These are phyloP conservation scores for Lachancea quebecensis DNA, from an alignment of 805 yeast genomes.

Conservation along the genomic window DNA sequence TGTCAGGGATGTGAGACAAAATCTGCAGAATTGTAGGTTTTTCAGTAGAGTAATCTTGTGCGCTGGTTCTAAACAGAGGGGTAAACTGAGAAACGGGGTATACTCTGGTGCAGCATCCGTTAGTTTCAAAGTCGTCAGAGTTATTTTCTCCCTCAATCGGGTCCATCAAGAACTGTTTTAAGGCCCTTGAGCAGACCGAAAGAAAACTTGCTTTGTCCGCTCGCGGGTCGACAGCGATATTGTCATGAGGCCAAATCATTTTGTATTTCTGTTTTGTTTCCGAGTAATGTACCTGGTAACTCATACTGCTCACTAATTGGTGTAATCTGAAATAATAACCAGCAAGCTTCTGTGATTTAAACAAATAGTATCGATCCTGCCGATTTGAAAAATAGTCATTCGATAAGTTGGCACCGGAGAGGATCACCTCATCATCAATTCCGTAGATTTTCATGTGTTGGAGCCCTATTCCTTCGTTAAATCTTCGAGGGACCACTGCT, in stretches of 20 bases:
- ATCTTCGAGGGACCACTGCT: constrained; percentile 63
- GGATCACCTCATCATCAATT: constrained; percentile 79
- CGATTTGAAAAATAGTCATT: constrained; percentile 89
- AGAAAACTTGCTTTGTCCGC: constrained; percentile 45
- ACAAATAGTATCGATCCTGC: constrained; percentile 84
- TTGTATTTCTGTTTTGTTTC: constrained; percentile 42
- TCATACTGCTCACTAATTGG: constrained; percentile 55
- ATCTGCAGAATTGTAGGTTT: constrained; percentile 59
- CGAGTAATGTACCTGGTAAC: constrained; percentile 55
- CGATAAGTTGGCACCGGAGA: constrained; percentile 89
- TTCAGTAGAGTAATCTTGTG: constrained; percentile 66
- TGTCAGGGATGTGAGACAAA: constrained; percentile 47
- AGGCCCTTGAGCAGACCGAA: constrained; percentile 45
- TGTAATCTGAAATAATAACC: constrained; percentile 74
- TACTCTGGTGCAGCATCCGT: constrained; percentile 49
- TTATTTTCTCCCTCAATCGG: neutral
- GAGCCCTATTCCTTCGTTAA: constrained; percentile 86
- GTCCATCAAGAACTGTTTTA: constrained; percentile 48
- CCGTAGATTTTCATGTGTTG: constrained; percentile 98
- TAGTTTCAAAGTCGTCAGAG: constrained; percentile 18
- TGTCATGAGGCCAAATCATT: constrained; percentile 68
- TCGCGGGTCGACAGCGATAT: constrained; percentile 62
- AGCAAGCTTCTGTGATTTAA: constrained; percentile 50
- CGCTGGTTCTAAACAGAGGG: constrained; percentile 52
- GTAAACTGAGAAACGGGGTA: constrained; percentile 91